Evolutionary conservation across 2,329 filamentous ascomycete genomes (phyloP).

Genomic region (Colletotrichum cordylinicola): DNA sequence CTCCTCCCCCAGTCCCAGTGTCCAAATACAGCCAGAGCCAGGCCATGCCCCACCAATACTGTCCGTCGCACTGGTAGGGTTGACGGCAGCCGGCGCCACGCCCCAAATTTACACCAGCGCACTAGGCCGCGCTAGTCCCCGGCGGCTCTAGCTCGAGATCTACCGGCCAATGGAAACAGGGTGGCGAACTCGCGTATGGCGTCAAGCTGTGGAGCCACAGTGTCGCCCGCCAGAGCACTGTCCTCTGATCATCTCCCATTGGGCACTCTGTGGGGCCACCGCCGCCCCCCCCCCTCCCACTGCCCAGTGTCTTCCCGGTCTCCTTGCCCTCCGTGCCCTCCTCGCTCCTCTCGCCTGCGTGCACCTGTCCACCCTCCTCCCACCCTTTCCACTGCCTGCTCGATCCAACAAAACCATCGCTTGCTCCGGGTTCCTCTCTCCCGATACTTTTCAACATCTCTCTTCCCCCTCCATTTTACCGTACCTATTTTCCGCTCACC

Average conservation of each 20-base stretch:
- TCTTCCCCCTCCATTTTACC: conserved; percentile 15
- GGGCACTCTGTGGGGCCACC: conserved; percentile 9
- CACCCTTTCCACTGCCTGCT: conserved; percentile 1
- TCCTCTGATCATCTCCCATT: conserved; percentile 16
- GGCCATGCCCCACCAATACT: conserved; percentile 5
- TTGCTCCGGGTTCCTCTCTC: conserved; percentile 16
- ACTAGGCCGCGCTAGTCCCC: conserved; percentile 11
- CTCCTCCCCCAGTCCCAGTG: not conserved
- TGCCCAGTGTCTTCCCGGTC: not conserved
- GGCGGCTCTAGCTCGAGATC: conserved; percentile 7
- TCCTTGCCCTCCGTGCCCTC: conserved; percentile 21
- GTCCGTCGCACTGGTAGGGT: conserved; percentile 17
- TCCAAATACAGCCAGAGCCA: not conserved
- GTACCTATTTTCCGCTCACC: not conserved
- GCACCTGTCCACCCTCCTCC: conserved; percentile 13
- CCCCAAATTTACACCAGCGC: conserved; percentile 22
- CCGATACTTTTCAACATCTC: conserved; percentile 20
- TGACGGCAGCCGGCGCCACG: conserved; percentile 22
- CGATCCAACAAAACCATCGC: conserved; percentile 25
- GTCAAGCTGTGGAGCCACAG: conserved; percentile 22
- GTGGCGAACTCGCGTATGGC: conserved; percentile 24
- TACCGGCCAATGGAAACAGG: conserved; percentile 14
- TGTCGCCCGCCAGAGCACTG: not conserved
- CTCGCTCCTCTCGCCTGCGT: conserved; percentile 16
- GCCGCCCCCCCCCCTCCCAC: conserved; percentile 1